Conservation (phyloP, 2,329 filamentous ascomycete species). For the Ophiostoma perfectum region DNA sequence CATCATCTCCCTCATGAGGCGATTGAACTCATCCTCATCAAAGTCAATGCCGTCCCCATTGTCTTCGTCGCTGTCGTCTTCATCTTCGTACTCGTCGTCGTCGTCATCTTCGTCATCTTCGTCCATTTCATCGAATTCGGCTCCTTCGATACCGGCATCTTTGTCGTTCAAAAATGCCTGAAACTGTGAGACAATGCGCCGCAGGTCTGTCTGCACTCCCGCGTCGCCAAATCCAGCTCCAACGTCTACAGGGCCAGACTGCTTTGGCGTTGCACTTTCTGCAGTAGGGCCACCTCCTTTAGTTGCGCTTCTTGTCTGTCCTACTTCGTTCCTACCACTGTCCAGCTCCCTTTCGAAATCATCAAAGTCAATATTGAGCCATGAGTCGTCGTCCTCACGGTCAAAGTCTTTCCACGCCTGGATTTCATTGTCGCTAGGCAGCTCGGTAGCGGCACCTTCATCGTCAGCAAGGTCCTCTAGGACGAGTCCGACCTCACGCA, state of each 20-base stretch:
- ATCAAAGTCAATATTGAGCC: constrained; percentile 86
- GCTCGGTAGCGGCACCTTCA: constrained; percentile 33
- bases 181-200: constrained; percentile 90
- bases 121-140: constrained; percentile 67
- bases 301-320: too few relatives aligned
- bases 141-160: constrained; percentile 71
- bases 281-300: neutral
- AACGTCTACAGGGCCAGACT: constrained; percentile 21
- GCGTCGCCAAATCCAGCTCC: constrained; percentile 57
- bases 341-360: constrained; percentile 80
- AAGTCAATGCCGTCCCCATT: constrained; percentile 72
- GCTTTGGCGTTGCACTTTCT: neutral
- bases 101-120: constrained; percentile 47
- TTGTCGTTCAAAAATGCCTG: constrained; percentile 88
- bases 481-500: constrained; percentile 70
- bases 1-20: constrained; percentile 92
- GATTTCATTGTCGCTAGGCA: constrained; percentile 74
- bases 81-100: constrained; percentile 45
- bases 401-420: constrained; percentile 55
- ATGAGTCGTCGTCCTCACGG: constrained; percentile 76
- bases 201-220: constrained; percentile 66
- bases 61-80: constrained; percentile 53
- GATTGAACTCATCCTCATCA: constrained; percentile 76
- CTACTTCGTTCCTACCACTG: constrained; percentile 33
- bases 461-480: constrained; percentile 71